Percentiles rank a stretch among this genome's conserved stretches.
Conservation (phyloP, 257 asterid genomes). For the Jasminum sambac region DNA sequence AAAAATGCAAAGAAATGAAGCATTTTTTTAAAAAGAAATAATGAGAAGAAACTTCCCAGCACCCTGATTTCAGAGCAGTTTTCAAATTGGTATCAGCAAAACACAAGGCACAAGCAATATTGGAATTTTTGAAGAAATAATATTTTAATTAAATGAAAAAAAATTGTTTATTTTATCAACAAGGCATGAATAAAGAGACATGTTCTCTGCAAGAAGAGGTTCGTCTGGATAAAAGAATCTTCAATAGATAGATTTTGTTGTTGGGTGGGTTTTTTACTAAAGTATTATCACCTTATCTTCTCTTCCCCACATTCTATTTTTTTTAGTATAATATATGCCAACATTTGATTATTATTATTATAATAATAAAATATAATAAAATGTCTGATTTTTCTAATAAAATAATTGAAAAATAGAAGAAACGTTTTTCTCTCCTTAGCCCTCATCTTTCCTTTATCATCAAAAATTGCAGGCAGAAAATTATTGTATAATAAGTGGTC, state of each 20-base stretch:
- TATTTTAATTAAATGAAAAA: neutral
- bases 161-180: slow-evolving; percentile 10
- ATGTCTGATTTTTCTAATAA: slow-evolving; percentile 19
- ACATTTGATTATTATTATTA: slow-evolving; percentile 24
- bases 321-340: slow-evolving; percentile 25
- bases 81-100: neutral
- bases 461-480: slow-evolving; percentile 44
- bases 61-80: slow-evolving; percentile 1
- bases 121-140: neutral
- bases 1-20: slow-evolving; percentile 6
- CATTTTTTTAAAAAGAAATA: neutral
- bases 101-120: neutral
- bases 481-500: slow-evolving; percentile 43
- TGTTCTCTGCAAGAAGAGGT: slow-evolving; percentile 88
- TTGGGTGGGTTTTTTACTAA: slow-evolving; percentile 35
- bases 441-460: slow-evolving; percentile 39
- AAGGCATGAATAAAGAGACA: slow-evolving; percentile 72
- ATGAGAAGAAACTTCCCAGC: slow-evolving; percentile 5
- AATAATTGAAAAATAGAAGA: neutral
- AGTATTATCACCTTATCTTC: slow-evolving; percentile 87
- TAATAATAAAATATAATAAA: too few relatives aligned
- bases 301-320: slow-evolving; percentile 56
- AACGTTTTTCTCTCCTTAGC: slow-evolving; percentile 15
- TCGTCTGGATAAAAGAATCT: slow-evolving; percentile 81
- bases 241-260: slow-evolving; percentile 44